Evolutionary conservation across 2,329 filamentous ascomycete species (phyloP).

Genomic region (Albophoma yamanashiensis): DNA sequence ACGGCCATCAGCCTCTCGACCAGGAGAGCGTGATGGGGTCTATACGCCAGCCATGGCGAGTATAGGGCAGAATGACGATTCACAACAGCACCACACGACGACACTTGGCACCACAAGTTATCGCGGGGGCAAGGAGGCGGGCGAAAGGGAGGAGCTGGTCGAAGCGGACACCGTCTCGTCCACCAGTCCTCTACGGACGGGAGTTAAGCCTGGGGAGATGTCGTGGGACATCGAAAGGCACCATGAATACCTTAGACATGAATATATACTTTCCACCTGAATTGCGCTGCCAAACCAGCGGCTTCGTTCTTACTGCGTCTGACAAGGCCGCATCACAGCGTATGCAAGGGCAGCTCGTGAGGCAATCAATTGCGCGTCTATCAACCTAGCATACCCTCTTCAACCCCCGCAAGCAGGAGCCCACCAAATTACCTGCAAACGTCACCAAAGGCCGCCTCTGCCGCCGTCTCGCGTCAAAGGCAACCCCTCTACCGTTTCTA

Average conservation of each 20-base stretch:
- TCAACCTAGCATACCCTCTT: conserved; percentile 1
- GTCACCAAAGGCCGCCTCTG: background rate
- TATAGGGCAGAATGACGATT: background rate
- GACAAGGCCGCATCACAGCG: too few relatives aligned
- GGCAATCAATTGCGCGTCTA: conserved; percentile 6
- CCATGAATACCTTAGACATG: background rate
- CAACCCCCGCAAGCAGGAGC: background rate
- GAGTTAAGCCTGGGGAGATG: background rate
- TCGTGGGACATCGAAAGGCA: background rate
- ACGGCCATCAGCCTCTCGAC: background rate
- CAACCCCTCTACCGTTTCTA: conserved; percentile 15
- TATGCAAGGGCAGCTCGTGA: background rate
- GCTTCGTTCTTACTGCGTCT: too few relatives aligned
- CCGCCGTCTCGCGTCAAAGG: background rate
- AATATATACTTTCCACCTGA: background rate
- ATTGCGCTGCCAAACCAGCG: too few relatives aligned
- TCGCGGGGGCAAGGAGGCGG: background rate
- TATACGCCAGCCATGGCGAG: background rate
- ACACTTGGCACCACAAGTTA: background rate
- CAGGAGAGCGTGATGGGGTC: background rate
- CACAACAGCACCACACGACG: background rate
- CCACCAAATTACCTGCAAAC: background rate
- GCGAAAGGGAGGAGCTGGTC: background rate
- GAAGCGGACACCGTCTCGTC: background rate
- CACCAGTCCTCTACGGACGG: background rate